A percentile compares a stretch with the other conserved stretches of the same genome.
These are phyloP conservation scores for Juncus inflexus DNA, from an alignment of 176 grass and related monocot genomes.

Conservation along the genomic window DNA sequence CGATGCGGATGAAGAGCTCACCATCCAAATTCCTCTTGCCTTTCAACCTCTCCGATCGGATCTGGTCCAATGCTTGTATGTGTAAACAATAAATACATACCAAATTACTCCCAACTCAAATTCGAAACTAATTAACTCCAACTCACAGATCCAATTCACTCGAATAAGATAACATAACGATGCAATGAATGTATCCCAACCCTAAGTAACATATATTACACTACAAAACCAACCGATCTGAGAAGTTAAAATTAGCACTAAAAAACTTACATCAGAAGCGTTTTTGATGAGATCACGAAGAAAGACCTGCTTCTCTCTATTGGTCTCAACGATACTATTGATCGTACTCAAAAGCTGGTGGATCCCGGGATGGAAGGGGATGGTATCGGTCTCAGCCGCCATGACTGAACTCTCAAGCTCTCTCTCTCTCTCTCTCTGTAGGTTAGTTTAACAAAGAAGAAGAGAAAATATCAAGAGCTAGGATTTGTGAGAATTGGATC, in stretches of 20 bases:
- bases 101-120: neutral
- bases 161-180: too few relatives aligned
- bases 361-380: too few relatives aligned
- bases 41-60: conserved; percentile 84
- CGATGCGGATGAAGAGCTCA: conserved; percentile 84
- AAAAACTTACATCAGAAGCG: conserved; percentile 58
- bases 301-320: too few relatives aligned
- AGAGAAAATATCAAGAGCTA: too few relatives aligned
- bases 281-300: conserved; percentile 52
- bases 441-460: too few relatives aligned
- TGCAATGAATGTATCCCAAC: too few relatives aligned
- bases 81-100: too few relatives aligned
- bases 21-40: conserved; percentile 97
- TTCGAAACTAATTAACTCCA: neutral
- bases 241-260: neutral
- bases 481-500: too few relatives aligned
- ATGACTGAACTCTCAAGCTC: neutral
- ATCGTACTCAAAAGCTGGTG: too few relatives aligned
- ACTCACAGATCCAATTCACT: too few relatives aligned
- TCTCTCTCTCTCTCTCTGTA: neutral
- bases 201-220: too few relatives aligned
- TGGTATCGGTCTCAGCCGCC: neutral
- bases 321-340: neutral
- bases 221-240: too few relatives aligned
- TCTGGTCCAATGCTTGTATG: conserved; percentile 86